Base-by-base conservation (phyloP, 2,329 filamentous ascomycete genomes). In the Bisporella sp. region DNA sequence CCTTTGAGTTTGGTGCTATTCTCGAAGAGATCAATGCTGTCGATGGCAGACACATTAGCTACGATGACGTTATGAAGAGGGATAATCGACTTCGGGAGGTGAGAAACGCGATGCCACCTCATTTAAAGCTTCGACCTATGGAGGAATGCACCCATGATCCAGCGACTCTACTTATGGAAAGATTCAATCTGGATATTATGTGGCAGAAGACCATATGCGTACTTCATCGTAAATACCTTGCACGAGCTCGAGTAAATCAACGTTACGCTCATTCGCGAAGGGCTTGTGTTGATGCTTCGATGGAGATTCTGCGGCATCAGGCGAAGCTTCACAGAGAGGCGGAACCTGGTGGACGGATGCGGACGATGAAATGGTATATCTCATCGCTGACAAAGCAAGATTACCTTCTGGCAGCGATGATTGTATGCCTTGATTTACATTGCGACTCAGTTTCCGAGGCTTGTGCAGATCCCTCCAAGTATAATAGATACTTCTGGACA, bases 191-290 rank as follows among this genome's bases (percentile, higher is more conserved):
- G 32, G 88, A 93, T 54, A 84, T 93, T 46, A 71, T 96, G 5
- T 95, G 90, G 64, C 83, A 95, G 56, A 96, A 95, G 69, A 87
- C 90, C 13, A 78, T 95, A 60, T 95, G 89, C 61, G 79, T 96
- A 28, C 77, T 99, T 39, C 93, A 99, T 67, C 80, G 90, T 46
- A 90, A 90, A 56, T 96, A 93, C 66, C 77, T 96, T 51, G 75
- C 80, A n/a, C 80, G 84, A 52, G 87, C 90, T 5, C 76, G 87
- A 45, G 80, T 87, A 52, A 93, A 92, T 59, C 74, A 86, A 7
- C 79, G 90, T 6, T 97, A 95, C 62, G 80, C 83, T 6, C 89
- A 93, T 63, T 96, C 90, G 3, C 81, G 92, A 31, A 82, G 84
- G 40, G 85, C 84, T 28, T 93, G 89, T 56, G 85, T 97, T 40